A percentile compares a stretch with the other conserved stretches of the same genome.
These are phyloP conservation scores for Cornus kousa DNA, from an alignment of 148 eudicot species.

Conservation along the genomic window DNA sequence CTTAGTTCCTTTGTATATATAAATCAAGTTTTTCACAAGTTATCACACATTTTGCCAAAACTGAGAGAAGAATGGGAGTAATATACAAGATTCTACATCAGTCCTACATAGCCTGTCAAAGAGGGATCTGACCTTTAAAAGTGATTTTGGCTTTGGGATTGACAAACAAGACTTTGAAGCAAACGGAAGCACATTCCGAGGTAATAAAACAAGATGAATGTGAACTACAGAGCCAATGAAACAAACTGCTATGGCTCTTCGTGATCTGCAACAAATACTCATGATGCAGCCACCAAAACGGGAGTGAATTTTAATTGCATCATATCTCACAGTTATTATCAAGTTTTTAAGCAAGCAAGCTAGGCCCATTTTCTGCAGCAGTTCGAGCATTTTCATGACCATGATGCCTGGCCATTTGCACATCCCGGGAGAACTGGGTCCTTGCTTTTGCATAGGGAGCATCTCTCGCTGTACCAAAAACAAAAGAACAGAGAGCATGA, in stretches of 20 bases:
- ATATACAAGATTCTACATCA: not conserved
- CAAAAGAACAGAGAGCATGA: not conserved
- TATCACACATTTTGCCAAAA: not conserved
- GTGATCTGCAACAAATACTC: not conserved
- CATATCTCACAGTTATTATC: slow-evolving; percentile 12
- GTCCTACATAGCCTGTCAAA: not conserved
- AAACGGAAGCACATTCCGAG: not conserved
- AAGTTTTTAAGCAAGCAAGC: slow-evolving; percentile 42
- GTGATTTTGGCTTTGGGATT: not conserved
- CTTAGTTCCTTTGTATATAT: too few relatives aligned
- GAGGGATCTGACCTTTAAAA: not conserved
- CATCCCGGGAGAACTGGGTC: slow-evolving; percentile 70
- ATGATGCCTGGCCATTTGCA: slow-evolving; percentile 71
- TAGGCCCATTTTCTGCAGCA: slow-evolving; percentile 96
- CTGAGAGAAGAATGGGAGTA: not conserved
- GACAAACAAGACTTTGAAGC: not conserved
- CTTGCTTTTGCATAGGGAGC: slow-evolving; percentile 90
- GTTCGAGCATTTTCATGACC: slow-evolving; percentile 49
- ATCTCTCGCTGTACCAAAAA: slow-evolving; percentile 55
- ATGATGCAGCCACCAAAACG: slow-evolving; percentile 18
- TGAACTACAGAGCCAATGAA: not conserved
- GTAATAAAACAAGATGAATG: not conserved
- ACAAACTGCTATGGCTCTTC: not conserved
- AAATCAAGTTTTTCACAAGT: not conserved
- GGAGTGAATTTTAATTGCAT: slow-evolving; percentile 9